Base-by-base conservation (phyloP, 345 rosid genomes). In the Punica granatum region DNA sequence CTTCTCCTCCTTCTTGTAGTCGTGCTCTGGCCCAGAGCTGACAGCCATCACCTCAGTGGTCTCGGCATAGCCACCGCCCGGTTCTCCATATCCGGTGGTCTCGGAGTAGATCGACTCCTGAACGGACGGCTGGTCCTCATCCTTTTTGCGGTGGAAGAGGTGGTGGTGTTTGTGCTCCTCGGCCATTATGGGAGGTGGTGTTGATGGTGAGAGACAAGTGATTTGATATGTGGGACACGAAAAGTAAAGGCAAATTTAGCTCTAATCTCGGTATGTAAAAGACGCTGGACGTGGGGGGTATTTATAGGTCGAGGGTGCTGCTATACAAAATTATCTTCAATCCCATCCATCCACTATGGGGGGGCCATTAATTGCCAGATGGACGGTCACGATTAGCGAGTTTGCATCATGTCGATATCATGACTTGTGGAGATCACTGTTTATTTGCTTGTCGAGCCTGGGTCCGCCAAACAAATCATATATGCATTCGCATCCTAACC, bases 1-100 rank as follows among this genome's bases (percentile, higher is more conserved):
- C 81, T 84, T 86, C 78, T 84, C 88, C 72, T 86, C 86, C 78
- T 80, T 75, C 69, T 54, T 60, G 70, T 82, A 78, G 63, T 80
- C 88, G 41, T 32, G 60, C 19, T 70, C 77, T 0, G 69, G 73
- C 30, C 46, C 59, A 10, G 48, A 32, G 19, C 12, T 3, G 16
- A 3, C 15, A 14, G 61, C 37, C 63, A 36, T 46, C 41, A 35
- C 67, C 28, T 32, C 44, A 36, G 53, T 28, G 65, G 30, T 19
- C 41, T 60, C 70, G 4, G 33, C 23, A 65, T 62, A 70, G 3
- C 46, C 67, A 21, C 67, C 67, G 3, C 23, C 71, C 11, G 71
- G 53, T 60, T 62, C 34, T 0, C 60, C 41, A 19, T 64, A 75
- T 4, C 68, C 67, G 53, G 59, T 44, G 26, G 70, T 72, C 60